Evolutionary conservation across 2,329 filamentous ascomycete genomes (phyloP).

Genomic region (Clonostachys solani): DNA sequence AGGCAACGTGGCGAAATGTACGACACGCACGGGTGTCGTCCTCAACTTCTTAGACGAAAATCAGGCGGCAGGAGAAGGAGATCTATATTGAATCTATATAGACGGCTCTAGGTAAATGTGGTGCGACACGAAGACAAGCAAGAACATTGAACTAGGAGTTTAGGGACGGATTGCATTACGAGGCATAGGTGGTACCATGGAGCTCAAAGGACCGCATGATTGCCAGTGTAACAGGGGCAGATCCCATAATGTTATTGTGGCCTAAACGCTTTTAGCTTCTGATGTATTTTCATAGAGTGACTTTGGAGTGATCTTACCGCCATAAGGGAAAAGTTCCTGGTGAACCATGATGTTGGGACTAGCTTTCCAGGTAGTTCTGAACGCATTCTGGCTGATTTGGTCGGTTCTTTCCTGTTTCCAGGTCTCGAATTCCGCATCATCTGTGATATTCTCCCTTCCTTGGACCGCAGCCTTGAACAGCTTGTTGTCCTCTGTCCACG

Average conservation of each 20-base stretch:
- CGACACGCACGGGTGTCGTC: too few species aligned
- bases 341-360: constrained; percentile 43
- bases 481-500: constrained; percentile 63
- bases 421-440: constrained; percentile 28
- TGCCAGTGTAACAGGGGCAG: constrained; percentile 58
- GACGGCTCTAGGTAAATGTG: too few species aligned
- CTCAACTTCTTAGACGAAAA: too few species aligned
- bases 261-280: constrained; percentile 31
- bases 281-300: background rate
- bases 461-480: constrained; percentile 58
- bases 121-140: too few species aligned
- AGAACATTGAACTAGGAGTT: too few species aligned
- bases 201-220: constrained; percentile 61
- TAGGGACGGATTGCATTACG: too few species aligned
- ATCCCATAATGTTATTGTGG: constrained; percentile 67
- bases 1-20: too few species aligned
- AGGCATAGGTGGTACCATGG: constrained; percentile 20
- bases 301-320: constrained; percentile 37
- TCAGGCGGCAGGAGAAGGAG: too few species aligned
- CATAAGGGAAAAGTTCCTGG: constrained; percentile 49
- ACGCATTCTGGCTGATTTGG: constrained; percentile 37
- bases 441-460: constrained; percentile 34
- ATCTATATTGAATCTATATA: too few species aligned
- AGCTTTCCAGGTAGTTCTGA: constrained; percentile 38
- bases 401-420: constrained; percentile 42